A percentile compares a stretch with the other conserved stretches of the same genome.
These are phyloP conservation scores for Periconia sp. DNA, from an alignment of 2,329 filamentous ascomycete genomes.

Conservation along the genomic window DNA sequence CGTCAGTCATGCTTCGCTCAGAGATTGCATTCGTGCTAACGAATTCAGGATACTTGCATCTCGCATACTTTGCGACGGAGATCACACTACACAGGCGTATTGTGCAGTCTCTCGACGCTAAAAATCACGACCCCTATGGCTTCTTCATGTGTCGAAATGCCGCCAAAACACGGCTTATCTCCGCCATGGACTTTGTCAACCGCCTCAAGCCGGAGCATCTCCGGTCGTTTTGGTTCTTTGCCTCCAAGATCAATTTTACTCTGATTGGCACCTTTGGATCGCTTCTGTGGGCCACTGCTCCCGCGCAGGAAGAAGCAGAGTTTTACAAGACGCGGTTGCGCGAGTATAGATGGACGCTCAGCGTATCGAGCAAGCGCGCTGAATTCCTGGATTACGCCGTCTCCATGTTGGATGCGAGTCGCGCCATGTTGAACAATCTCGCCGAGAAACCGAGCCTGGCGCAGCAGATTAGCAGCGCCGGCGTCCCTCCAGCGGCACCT, in stretches of 20 bases:
- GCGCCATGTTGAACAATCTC: conserved; percentile 52
- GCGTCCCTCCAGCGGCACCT: conserved; percentile 42
- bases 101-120: conserved; percentile 73
- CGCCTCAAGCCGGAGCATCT: conserved; percentile 85
- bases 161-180: conserved; percentile 91
- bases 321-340: conserved; percentile 86
- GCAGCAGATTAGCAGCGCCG: conserved; percentile 45
- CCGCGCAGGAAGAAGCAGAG: conserved; percentile 84
- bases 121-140: conserved; percentile 74
- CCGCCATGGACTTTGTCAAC: conserved; percentile 97
- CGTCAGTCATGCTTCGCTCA: conserved; percentile 7
- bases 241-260: conserved; percentile 88
- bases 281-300: conserved; percentile 86
- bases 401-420: conserved; percentile 52
- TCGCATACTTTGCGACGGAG: conserved; percentile 92
- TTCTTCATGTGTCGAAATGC: conserved; percentile 92
- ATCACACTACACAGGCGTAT: conserved; percentile 92
- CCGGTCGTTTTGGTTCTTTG: conserved; percentile 91
- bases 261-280: conserved; percentile 94
- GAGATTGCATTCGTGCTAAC: conserved; percentile 15
- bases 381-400: conserved; percentile 55
- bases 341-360: conserved; percentile 94
- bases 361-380: conserved; percentile 78
- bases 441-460: conserved; percentile 51
- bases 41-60: conserved; percentile 70